Evolutionary conservation across 495 filamentous ascomycete genomes (phyloP).

Genomic region (Polyplosphaeria fusca): DNA sequence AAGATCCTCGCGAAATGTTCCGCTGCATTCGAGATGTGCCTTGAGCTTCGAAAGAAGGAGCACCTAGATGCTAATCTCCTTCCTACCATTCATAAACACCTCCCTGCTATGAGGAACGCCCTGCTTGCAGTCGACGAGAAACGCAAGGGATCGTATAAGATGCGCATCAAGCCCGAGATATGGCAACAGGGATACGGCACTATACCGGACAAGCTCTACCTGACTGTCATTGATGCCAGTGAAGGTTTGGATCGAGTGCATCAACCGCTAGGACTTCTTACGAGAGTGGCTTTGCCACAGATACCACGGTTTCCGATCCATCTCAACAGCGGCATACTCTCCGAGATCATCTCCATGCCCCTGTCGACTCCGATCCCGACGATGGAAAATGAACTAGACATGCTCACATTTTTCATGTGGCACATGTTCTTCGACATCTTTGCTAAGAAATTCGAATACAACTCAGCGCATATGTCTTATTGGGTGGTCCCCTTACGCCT

Average conservation of each 20-base stretch:
- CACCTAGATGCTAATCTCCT: constrained; percentile 71
- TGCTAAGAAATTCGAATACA: constrained; percentile 72
- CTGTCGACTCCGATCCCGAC: constrained; percentile 46
- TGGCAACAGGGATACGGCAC: constrained; percentile 60
- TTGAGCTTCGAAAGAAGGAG: constrained; percentile 61
- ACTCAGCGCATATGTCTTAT: constrained; percentile 68
- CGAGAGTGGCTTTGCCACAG: constrained; percentile 59
- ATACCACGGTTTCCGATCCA: constrained; percentile 70
- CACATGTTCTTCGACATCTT: constrained; percentile 81
- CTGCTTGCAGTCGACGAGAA: constrained; percentile 77
- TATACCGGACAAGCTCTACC: constrained; percentile 57
- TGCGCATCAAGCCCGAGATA: constrained; percentile 73
- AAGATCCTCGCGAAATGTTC: constrained; percentile 84
- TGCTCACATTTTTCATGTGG: constrained; percentile 67
- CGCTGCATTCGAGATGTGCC: constrained; percentile 82
- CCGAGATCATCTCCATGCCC: constrained; percentile 52
- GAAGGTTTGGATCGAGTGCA: constrained; percentile 58
- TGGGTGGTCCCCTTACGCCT: constrained; percentile 65
- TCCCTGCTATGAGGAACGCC: constrained; percentile 87
- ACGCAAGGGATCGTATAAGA: constrained; percentile 67
- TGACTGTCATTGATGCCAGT: constrained; percentile 61
- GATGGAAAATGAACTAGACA: constrained; percentile 43
- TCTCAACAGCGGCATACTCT: constrained; percentile 58
- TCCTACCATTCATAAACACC: constrained; percentile 67
- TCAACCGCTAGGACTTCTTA: constrained; percentile 68